These are phyloP conservation scores for Fusarium coicis DNA, from an alignment of 2,329 filamentous ascomycete species.

Conservation along the genomic window DNA sequence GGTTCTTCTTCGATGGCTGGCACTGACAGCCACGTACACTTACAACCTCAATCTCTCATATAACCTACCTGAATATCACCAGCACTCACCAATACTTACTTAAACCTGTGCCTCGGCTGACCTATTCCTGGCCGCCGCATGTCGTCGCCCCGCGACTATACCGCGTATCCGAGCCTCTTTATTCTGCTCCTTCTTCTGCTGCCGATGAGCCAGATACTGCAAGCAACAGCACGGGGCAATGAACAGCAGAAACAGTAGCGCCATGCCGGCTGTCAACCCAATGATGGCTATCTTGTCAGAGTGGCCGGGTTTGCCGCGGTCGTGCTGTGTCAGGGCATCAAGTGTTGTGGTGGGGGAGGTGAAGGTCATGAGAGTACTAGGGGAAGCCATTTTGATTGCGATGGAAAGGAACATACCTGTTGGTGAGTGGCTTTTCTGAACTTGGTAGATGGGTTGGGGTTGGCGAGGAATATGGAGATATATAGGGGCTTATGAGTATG, in stretches of 20 bases:
- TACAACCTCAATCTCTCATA: neutral
- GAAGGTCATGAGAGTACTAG: constrained; percentile 6
- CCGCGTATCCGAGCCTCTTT: neutral
- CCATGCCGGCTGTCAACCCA: neutral
- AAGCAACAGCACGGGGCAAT: constrained; percentile 19
- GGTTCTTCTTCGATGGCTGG: neutral
- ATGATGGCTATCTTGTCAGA: neutral
- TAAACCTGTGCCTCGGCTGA: neutral
- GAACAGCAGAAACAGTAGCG: constrained; percentile 6
- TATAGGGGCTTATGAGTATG: neutral
- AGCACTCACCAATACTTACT: neutral
- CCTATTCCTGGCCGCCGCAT: neutral
- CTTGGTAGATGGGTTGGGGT: neutral
- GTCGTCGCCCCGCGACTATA: neutral
- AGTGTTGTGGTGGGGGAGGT: neutral
- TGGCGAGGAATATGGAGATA: neutral
- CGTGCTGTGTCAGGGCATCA: neutral
- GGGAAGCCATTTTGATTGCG: constrained; percentile 6
- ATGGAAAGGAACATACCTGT: neutral
- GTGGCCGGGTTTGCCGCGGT: neutral
- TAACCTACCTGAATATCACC: neutral
- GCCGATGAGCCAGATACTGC: constrained; percentile 4
- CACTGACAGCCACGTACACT: neutral
- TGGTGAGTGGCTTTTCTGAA: neutral
- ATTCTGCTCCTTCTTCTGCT: constrained; percentile 2